Evolutionary conservation across 2,329 filamentous ascomycete genomes (phyloP), one percentile per base, ranked within the genome.

Genomic region (Hymenotorrendiella dingleyae): DNA sequence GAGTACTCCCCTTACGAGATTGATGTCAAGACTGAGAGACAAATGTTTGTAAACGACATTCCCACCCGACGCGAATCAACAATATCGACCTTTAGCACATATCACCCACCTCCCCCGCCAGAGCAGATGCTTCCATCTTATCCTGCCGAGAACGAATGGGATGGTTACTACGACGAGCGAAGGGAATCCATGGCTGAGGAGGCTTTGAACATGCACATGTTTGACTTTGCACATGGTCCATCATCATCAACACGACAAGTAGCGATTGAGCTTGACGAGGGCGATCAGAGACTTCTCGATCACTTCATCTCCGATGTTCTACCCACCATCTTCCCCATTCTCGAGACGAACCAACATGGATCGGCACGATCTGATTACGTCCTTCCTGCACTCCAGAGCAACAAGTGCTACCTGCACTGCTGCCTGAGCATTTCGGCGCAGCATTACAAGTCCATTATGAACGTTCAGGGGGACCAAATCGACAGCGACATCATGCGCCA

Each of bases 331-430:
- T 97, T 96, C 66, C 93, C 93, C 11, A 84, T 97, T 41, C 76
- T 95, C 24, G 90, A 97, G 66, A 82, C 82, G 29, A 94, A 93
- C 63, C 88, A 94, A 62, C 86, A 86, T 56, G 88, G 88, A 28
- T 86, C 84, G 1, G 81, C 88, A 27, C 79, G 83, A 48, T 82
- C 86, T 2, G 84, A 93, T 56, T 77, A 94, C 48, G 84, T 97
- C 53, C 76, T 97, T 12, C 88, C 86, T 4, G 86, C 91, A 6
- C 74, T 98, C 24, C 86, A 94, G 62, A 85, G 78, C 55, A 98
- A 97, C 76, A 90, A 86, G 64, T 84, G 82, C 54, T 98, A 96
- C 65, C 75, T 96, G 23, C 90, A 97, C 71, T 96, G 90, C 70
- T 97, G 91, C 67, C 72, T 98, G 49, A 94, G 88, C 71, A 88